Percentiles rank a stretch among this genome's conserved stretches.
These are phyloP conservation scores for Yamadazyma pseudoaaseri DNA, from an alignment of 1,139 yeast genomes.

Conservation along the genomic window DNA sequence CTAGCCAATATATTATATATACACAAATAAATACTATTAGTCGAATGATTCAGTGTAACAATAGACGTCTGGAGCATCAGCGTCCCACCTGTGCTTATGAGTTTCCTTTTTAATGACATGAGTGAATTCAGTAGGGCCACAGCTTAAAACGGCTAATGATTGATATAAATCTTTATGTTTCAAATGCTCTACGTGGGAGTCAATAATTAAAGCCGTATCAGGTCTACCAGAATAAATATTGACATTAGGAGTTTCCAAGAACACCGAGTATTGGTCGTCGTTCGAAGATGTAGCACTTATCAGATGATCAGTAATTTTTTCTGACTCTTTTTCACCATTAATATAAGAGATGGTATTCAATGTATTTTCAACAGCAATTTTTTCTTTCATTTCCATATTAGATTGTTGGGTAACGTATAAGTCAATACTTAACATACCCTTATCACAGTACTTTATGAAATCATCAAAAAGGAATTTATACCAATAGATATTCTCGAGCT, in stretches of 20 bases:
- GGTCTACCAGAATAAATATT: slow-evolving; percentile 13
- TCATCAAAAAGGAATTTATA: slow-evolving; percentile 32
- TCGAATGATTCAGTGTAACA: slow-evolving; percentile 33
- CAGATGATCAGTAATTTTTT: neutral
- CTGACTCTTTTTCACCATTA: neutral
- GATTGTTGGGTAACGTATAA: slow-evolving; percentile 19
- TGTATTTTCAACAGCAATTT: slow-evolving; percentile 1
- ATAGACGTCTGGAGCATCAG: slow-evolving; percentile 32
- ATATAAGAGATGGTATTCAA: neutral
- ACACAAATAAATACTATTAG: slow-evolving; percentile 6
- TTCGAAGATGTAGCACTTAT: neutral
- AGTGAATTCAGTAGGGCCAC: slow-evolving; percentile 36
- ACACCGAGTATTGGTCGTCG: slow-evolving; percentile 1
- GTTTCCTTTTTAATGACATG: slow-evolving; percentile 25
- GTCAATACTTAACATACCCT: slow-evolving; percentile 22
- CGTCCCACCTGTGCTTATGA: slow-evolving; percentile 25
- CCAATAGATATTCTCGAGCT: slow-evolving; percentile 31
- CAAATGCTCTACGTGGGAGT: slow-evolving; percentile 8
- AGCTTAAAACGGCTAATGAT: slow-evolving; percentile 34
- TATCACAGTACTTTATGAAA: slow-evolving; percentile 22
- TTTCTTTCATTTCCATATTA: neutral
- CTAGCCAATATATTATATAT: slow-evolving; percentile 1
- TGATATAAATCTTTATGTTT: slow-evolving; percentile 12
- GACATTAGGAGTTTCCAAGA: slow-evolving; percentile 10
- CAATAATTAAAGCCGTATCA: slow-evolving; percentile 7